Conservation (phyloP, 192 early-diverging fungal genomes). For the Podila epigama region DNA sequence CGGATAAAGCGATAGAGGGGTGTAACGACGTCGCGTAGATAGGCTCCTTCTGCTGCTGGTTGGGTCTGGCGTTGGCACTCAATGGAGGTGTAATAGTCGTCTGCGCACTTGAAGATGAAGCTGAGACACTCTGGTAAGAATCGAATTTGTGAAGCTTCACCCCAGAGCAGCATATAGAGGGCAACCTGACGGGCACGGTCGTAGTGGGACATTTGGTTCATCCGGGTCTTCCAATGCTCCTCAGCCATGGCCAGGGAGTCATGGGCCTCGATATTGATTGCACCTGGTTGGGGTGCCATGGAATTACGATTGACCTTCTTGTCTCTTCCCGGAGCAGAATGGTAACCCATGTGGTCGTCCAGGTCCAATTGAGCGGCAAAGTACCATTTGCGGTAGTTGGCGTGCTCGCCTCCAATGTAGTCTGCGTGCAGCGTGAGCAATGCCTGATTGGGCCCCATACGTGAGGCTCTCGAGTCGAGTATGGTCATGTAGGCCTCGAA, state of each 20-base stretch:
- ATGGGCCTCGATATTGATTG: slow-evolving; percentile 19
- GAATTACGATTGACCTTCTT: slow-evolving; percentile 35
- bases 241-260: slow-evolving; percentile 45
- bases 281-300: slow-evolving; percentile 43
- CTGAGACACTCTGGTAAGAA: slow-evolving; percentile 80
- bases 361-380: slow-evolving; percentile 76
- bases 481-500: slow-evolving; percentile 79
- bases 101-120: slow-evolving; percentile 79
- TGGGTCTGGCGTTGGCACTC: slow-evolving; percentile 60
- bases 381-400: slow-evolving; percentile 87
- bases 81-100: slow-evolving; percentile 62
- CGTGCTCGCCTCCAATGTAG: slow-evolving; percentile 80
- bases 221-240: slow-evolving; percentile 72
- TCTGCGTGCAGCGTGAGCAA: slow-evolving; percentile 79
- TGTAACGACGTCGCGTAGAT: slow-evolving; percentile 69
- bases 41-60: slow-evolving; percentile 71
- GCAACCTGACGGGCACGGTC: slow-evolving; percentile 76
- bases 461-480: slow-evolving; percentile 80
- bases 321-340: slow-evolving; percentile 30
- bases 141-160: slow-evolving; percentile 77
- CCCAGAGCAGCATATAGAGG: slow-evolving; percentile 81
- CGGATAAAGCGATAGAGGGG: slow-evolving; percentile 79
- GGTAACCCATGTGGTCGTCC: slow-evolving; percentile 55
- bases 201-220: slow-evolving; percentile 75
- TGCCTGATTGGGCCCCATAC: slow-evolving; percentile 75